Evolutionary conservation across 371 early-diverging fungal genomes (phyloP), one percentile per base, ranked within the genome.

Genomic region (Chytridium lagenaria): DNA sequence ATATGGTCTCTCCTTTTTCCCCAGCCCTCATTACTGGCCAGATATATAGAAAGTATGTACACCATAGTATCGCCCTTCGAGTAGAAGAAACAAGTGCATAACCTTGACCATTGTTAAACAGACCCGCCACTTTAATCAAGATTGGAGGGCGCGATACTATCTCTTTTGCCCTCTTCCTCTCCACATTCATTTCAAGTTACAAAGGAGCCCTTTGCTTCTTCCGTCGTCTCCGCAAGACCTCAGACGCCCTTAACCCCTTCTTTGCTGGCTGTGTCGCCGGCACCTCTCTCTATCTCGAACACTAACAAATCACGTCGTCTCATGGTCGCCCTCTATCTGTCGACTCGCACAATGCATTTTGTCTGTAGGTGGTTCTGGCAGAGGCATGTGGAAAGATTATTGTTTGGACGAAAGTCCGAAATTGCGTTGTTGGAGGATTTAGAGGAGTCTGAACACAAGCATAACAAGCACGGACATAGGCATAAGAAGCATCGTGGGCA

Each of bases 251-350:
- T 52, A 92, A 92, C 66, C 85, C 94, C 5, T 89, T 94, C 75
- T 78, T 93, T 7, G 95, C 95, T 1, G 95, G 94, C 22, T 81
- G 88, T 39, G 74, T 93, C 0, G 92, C 95, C 2, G 94, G 95
- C 0, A 55, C 76, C 7, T 80, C 91, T 0, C 81, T 93, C 26
- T 75, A 85, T 26, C 79, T 94, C n/a, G 36, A 95, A 95, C 80
- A 82, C 84, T 19, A 91, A 91, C 80, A 78, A 83, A 39, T 82
- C 90, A 12, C 87, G 94, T 37, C 84, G 94, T 38, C 87, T 89
- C 51, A 91, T 94, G 23, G 87, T 95, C 40, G 89, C 92, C 65
- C 81, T 94, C 44, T 94, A 94, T 72, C 77, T 94, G 30, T 83
- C 90, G 31, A 93, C 95, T 2, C 87, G 95, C 57, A 89, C 90